Conservation (phyloP, 2,329 filamentous ascomycete species). For the Colletotrichum spinosum region DNA sequence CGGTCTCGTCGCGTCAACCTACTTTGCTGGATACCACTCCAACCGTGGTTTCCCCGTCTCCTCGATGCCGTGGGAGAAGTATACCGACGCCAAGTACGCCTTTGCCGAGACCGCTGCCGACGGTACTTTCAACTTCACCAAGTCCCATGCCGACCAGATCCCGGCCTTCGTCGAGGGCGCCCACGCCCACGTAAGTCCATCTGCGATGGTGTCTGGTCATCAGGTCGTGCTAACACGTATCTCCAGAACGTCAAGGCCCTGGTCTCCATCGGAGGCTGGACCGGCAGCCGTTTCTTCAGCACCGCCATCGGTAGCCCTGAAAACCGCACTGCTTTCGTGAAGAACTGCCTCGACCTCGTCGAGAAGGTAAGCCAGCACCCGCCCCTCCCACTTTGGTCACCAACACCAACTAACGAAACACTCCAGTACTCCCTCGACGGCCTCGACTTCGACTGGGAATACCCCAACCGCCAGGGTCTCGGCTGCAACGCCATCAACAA, state of each 20-base stretch:
- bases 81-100: slow-evolving; percentile 34
- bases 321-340: slow-evolving; percentile 41
- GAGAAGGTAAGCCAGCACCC: slow-evolving; percentile 25
- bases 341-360: slow-evolving; percentile 38
- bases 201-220: not conserved
- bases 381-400: no score
- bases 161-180: slow-evolving; percentile 26
- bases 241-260: slow-evolving; percentile 28
- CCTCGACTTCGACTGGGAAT: slow-evolving; percentile 41
- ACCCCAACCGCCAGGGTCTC: slow-evolving; percentile 37
- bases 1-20: slow-evolving; percentile 26
- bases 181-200: slow-evolving; percentile 6
- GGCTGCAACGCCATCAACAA: slow-evolving; percentile 34
- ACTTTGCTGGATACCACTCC: slow-evolving; percentile 34
- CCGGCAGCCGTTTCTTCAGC: slow-evolving; percentile 33
- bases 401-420: not conserved
- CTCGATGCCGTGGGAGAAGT: slow-evolving; percentile 33
- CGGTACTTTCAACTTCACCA: slow-evolving; percentile 24
- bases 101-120: slow-evolving; percentile 29
- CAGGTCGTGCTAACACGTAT: not conserved
- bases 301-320: slow-evolving; percentile 23
- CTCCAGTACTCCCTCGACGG: slow-evolving; percentile 23
- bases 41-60: slow-evolving; percentile 22
- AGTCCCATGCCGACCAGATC: slow-evolving; percentile 29
- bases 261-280: slow-evolving; percentile 33